A percentile compares a stretch with the other conserved stretches of the same genome.
Evolutionary conservation across 1,284 basidiomycete species (phyloP).

Genomic region (Apiotrichum mycotoxinovorans): DNA sequence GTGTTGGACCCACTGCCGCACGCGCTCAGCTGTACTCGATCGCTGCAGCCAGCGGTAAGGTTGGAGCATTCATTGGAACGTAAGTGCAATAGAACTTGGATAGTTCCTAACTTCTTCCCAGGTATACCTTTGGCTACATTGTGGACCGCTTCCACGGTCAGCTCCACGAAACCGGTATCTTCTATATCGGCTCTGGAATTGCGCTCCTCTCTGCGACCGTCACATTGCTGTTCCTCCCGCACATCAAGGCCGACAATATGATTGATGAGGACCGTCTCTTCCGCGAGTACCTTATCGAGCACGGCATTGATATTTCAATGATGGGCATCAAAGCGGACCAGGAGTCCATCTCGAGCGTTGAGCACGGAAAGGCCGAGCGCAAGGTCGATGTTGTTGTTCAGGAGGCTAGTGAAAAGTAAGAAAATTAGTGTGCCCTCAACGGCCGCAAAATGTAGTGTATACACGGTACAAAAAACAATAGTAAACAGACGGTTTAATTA

Average conservation of each 20-base stretch:
- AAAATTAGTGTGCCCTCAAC: too few species aligned
- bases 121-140: conserved; percentile 65
- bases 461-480: too few species aligned
- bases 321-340: conserved; percentile 7
- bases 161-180: conserved; percentile 39
- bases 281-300: conserved; percentile 69
- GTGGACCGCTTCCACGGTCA: conserved; percentile 1
- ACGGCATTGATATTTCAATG: conserved; percentile 57
- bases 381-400: too few species aligned
- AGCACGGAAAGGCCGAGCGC: too few species aligned
- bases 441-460: too few species aligned
- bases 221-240: conserved; percentile 69
- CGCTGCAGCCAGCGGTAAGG: conserved; percentile 85
- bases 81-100: conserved; percentile 1
- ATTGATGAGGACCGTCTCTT: conserved; percentile 69
- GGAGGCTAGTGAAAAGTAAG: too few species aligned
- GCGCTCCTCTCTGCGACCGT: conserved; percentile 76
- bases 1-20: conserved; percentile 69
- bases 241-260: conserved; percentile 75
- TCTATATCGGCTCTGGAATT: conserved; percentile 56
- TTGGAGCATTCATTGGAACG: conserved; percentile 70
- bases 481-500: too few species aligned
- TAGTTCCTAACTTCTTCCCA: neutral
- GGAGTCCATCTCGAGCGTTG: neutral
- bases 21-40: conserved; percentile 81